These are phyloP conservation scores for Zarea fungicola DNA, from an alignment of 2,329 filamentous ascomycete species.

Conservation along the genomic window DNA sequence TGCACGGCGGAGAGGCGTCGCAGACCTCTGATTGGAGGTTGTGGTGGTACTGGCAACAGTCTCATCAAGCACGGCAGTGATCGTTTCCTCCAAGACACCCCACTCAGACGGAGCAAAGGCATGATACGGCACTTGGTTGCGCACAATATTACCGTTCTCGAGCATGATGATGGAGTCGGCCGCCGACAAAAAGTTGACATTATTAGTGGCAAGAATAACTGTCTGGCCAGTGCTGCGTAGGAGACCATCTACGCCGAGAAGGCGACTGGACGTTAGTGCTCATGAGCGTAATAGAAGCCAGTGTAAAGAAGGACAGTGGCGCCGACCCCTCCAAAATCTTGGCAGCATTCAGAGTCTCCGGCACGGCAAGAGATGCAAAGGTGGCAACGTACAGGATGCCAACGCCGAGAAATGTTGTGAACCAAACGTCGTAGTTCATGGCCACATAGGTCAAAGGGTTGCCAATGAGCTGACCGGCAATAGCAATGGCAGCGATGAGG, in stretches of 20 bases:
- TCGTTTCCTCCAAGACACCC: conserved; percentile 15
- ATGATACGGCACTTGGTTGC: conserved; percentile 21
- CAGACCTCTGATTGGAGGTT: no score
- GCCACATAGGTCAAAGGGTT: not conserved
- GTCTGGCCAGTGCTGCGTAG: conserved; percentile 32
- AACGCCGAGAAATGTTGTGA: no score
- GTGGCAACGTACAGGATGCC: no score
- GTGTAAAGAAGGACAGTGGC: no score
- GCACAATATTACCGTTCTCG: conserved; percentile 17
- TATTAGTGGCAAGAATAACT: conserved; percentile 39
- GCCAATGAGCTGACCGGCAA: not conserved
- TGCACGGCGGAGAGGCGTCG: not conserved
- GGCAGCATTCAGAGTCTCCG: no score
- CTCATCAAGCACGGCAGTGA: not conserved
- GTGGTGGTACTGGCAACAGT: not conserved
- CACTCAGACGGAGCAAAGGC: conserved; percentile 16
- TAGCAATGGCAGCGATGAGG: not conserved
- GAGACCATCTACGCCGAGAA: conserved; percentile 37
- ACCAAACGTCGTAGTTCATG: conserved; percentile 3
- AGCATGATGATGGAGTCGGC: conserved; percentile 24
- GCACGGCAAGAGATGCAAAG: no score
- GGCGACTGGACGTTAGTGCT: conserved; percentile 34
- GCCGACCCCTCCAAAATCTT: no score
- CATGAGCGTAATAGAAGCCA: no score
- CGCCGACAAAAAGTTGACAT: conserved; percentile 21